These are phyloP conservation scores for Trichocladium uniseriatum DNA, from an alignment of 495 filamentous ascomycete species.

Conservation along the genomic window DNA sequence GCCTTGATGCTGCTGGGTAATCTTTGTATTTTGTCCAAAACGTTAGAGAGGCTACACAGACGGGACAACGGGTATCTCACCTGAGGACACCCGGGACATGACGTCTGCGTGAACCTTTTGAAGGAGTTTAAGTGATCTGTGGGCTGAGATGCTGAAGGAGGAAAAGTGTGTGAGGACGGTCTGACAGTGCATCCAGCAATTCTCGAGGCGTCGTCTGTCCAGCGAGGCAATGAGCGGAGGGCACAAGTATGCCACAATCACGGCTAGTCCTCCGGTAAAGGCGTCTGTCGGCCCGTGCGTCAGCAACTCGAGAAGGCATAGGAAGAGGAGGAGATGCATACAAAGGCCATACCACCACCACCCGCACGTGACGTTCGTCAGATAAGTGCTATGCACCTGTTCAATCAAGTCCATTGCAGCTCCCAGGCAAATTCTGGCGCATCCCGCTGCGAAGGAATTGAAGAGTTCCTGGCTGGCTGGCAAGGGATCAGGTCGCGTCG, in stretches of 20 bases:
- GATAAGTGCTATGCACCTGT: conserved; percentile 31
- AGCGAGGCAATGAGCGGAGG: background rate
- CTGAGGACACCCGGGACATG: conserved; percentile 7
- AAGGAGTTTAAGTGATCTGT: conserved; percentile 10
- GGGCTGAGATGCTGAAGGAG: conserved; percentile 17
- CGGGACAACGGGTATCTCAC: too few species aligned
- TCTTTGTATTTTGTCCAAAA: conserved; percentile 2
- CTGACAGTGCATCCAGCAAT: conserved; percentile 14
- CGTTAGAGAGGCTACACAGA: too few species aligned
- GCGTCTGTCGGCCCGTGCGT: conserved; percentile 21
- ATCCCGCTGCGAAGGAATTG: conserved; percentile 29
- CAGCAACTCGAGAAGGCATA: background rate
- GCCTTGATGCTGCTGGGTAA: background rate
- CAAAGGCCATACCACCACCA: conserved; percentile 45
- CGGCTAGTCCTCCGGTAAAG: conserved; percentile 35
- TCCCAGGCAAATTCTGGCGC: conserved; percentile 31
- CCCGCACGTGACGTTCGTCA: conserved; percentile 30
- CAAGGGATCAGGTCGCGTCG: background rate
- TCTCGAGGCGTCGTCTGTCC: conserved; percentile 9
- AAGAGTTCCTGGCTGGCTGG: conserved; percentile 26
- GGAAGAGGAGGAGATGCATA: conserved; percentile 14
- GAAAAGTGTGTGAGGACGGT: conserved; percentile 11
- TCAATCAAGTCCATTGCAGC: conserved; percentile 35
- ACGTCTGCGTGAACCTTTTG: conserved; percentile 15
- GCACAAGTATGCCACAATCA: conserved; percentile 22